phyloP scores from a whole-genome alignment of 768 basidiomycete species.

The Mrakia hoshinonis region DNA sequence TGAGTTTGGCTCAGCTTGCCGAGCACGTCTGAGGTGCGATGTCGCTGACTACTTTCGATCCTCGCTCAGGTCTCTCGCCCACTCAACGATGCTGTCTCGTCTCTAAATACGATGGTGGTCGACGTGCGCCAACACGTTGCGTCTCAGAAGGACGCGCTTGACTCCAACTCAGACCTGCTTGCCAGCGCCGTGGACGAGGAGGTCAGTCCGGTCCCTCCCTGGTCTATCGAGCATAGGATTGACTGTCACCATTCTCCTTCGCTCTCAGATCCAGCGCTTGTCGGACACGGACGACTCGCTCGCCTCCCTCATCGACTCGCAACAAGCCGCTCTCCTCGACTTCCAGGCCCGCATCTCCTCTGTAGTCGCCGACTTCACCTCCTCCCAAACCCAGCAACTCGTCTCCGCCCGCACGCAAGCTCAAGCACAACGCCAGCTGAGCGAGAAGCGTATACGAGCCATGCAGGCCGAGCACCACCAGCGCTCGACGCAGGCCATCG shows the following conservation, averaged over 20 bases:
- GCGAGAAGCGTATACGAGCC: background rate
- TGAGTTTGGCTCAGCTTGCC: background rate
- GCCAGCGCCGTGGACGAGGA: conserved; percentile 1
- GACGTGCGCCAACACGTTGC: background rate
- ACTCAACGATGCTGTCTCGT: background rate
- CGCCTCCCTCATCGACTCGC: background rate
- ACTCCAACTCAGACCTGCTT: background rate
- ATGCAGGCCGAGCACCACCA: background rate
- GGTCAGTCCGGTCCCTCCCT: background rate
- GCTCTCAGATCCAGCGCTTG: conserved; percentile 11
- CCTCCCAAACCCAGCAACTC: background rate
- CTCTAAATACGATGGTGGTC: background rate
- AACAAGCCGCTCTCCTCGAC: background rate
- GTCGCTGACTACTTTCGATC: background rate
- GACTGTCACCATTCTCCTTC: background rate
- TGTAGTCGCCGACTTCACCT: background rate
- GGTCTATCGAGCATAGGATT: background rate
- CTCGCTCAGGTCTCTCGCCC: background rate
- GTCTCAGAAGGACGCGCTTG: background rate
- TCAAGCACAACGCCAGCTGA: background rate
- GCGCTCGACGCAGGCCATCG: background rate
- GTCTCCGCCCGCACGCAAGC: background rate
- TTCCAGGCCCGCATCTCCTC: conserved; percentile 5
- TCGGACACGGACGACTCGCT: background rate
- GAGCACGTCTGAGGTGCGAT: background rate